Percentiles rank a stretch among this genome's conserved stretches.
These are phyloP conservation scores for Jasminum sambac DNA, from an alignment of 257 asterid species.

Conservation along the genomic window DNA sequence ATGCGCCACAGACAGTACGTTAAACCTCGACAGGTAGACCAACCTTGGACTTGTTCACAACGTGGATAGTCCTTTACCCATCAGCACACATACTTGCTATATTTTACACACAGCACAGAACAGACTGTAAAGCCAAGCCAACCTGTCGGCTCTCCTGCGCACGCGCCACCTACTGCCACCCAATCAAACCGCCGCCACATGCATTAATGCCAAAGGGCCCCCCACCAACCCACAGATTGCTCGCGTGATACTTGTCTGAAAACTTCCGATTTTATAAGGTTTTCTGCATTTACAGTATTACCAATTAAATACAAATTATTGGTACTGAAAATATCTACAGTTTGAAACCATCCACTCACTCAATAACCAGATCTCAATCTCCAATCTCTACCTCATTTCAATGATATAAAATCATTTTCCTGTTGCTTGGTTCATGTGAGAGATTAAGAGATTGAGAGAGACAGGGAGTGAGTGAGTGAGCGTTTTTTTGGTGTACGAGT, in stretches of 20 bases:
- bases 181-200: background rate
- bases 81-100: no score
- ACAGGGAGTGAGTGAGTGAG: background rate
- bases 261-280: background rate
- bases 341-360: conserved; percentile 15
- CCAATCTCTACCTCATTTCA: conserved; percentile 18
- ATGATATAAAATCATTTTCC: background rate
- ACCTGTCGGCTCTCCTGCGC: background rate
- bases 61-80: no score
- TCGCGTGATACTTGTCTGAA: background rate
- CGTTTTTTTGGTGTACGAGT: no score
- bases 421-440: background rate
- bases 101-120: background rate
- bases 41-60: no score
- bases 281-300: background rate
- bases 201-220: background rate
- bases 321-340: background rate
- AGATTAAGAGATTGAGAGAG: background rate
- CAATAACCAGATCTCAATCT: conserved; percentile 12
- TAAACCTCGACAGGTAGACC: no score
- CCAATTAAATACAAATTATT: background rate
- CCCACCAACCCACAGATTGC: background rate
- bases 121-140: background rate
- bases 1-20: no score
- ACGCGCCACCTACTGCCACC: background rate